These are phyloP conservation scores for Pseudogymnoascus sp. DNA, from an alignment of 2,329 filamentous ascomycete species.

Conservation along the genomic window DNA sequence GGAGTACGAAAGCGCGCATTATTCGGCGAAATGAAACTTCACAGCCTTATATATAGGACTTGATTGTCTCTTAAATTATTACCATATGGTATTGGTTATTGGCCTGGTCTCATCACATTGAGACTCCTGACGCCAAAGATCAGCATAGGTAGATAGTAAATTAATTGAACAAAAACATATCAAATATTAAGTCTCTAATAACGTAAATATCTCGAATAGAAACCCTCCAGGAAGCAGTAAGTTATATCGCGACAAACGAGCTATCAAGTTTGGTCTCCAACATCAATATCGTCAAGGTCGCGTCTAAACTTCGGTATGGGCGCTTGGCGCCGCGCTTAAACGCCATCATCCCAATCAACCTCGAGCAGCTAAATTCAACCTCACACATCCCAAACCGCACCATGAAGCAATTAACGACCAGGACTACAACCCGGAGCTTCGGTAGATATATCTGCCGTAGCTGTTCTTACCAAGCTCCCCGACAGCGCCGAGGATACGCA, in stretches of 20 bases:
- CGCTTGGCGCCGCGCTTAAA: slow-evolving; percentile 4
- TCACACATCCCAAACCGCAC: background rate
- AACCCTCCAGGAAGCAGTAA: background rate
- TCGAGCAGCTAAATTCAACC: background rate
- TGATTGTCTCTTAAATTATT: slow-evolving; percentile 4
- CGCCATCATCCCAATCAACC: background rate
- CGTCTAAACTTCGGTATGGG: background rate
- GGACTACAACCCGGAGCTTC: slow-evolving; percentile 12
- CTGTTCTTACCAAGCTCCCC: slow-evolving; percentile 20
- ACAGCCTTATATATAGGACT: background rate
- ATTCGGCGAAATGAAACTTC: slow-evolving; percentile 5
- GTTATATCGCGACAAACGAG: background rate
- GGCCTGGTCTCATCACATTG: background rate
- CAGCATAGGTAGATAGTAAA: background rate
- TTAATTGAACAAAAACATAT: background rate
- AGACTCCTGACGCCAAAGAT: background rate
- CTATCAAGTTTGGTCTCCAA: background rate
- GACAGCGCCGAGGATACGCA: slow-evolving; percentile 19
- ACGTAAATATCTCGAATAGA: background rate
- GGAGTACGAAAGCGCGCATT: slow-evolving; percentile 4
- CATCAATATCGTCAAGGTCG: background rate
- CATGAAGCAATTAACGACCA: slow-evolving; percentile 4
- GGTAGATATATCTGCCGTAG: slow-evolving; percentile 19
- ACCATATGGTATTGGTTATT: background rate
- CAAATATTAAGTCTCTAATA: background rate